Conservation (phyloP, 805 yeast species). For the Pichia cephalocereana region DNA sequence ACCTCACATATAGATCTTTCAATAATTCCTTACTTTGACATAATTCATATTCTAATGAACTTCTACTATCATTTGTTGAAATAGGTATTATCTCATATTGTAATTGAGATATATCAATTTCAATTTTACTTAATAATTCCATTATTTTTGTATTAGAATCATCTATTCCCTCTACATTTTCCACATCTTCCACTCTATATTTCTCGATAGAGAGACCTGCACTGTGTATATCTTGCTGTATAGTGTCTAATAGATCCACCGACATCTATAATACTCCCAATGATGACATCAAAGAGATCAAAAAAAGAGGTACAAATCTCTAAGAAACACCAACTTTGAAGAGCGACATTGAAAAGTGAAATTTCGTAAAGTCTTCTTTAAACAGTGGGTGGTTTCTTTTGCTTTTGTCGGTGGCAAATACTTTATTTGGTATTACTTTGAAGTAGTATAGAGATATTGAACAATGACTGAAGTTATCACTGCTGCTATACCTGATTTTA, state of each 20-base stretch:
- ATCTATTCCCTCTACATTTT: background rate
- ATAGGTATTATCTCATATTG: constrained; percentile 9
- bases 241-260: background rate
- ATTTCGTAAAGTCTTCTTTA: too few species aligned
- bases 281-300: too few species aligned
- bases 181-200: background rate
- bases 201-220: background rate
- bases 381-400: too few species aligned
- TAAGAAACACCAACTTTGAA: too few species aligned
- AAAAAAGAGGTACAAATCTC: too few species aligned
- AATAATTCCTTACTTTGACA: constrained; percentile 16
- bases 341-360: too few species aligned
- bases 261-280: background rate
- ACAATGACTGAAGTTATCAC: constrained; percentile 5
- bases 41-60: constrained; percentile 9
- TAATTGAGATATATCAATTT: constrained; percentile 10
- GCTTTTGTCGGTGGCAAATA: too few species aligned
- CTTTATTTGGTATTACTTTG: too few species aligned
- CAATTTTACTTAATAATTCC: background rate
- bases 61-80: background rate
- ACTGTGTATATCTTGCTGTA: background rate
- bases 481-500: constrained; percentile 61
- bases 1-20: constrained; percentile 18
- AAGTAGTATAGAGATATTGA: background rate
- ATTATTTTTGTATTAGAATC: background rate